Evolutionary conservation across 2,329 filamentous ascomycete genomes (phyloP).

Genomic region (Pseudonectria foliicola): DNA sequence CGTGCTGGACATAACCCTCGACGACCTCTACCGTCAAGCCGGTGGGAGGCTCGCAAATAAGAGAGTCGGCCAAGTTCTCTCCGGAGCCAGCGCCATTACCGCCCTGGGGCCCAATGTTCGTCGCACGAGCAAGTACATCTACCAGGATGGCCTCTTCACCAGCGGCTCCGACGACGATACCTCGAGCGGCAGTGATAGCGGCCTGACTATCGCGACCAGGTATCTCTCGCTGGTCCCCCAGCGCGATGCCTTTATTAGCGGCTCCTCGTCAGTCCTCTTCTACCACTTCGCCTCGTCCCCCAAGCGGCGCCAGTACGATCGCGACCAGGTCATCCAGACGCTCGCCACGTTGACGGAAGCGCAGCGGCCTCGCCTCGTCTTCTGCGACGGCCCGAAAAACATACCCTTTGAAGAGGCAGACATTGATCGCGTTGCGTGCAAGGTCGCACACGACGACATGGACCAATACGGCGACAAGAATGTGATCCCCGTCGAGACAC

Average conservation of each 20-base stretch:
- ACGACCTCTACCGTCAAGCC: conserved; percentile 26
- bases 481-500: conserved; percentile 22
- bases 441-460: conserved; percentile 21
- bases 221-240: conserved; percentile 30
- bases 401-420: conserved; percentile 15
- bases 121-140: conserved; percentile 30
- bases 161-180: conserved; percentile 10
- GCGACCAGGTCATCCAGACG: conserved; percentile 23
- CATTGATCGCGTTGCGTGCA: conserved; percentile 21
- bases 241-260: conserved; percentile 28
- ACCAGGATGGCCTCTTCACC: conserved; percentile 28
- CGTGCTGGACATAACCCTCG: conserved; percentile 27
- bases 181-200: conserved; percentile 9
- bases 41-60: conserved; percentile 14
- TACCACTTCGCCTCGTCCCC: conserved; percentile 21
- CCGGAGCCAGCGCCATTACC: conserved; percentile 20
- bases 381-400: conserved; percentile 22
- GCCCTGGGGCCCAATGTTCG: conserved; percentile 22
- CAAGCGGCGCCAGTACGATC: conserved; percentile 19
- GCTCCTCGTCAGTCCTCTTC: conserved; percentile 20
- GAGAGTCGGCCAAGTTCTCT: conserved; percentile 24
- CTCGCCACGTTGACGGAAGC: conserved; percentile 19
- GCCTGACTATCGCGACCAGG: conserved; percentile 21
- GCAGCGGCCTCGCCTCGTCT: conserved; percentile 26
- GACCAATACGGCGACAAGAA: conserved; percentile 18